phyloP scores from a whole-genome alignment of 257 asterid species.

The Paraleonurus japonicus region DNA sequence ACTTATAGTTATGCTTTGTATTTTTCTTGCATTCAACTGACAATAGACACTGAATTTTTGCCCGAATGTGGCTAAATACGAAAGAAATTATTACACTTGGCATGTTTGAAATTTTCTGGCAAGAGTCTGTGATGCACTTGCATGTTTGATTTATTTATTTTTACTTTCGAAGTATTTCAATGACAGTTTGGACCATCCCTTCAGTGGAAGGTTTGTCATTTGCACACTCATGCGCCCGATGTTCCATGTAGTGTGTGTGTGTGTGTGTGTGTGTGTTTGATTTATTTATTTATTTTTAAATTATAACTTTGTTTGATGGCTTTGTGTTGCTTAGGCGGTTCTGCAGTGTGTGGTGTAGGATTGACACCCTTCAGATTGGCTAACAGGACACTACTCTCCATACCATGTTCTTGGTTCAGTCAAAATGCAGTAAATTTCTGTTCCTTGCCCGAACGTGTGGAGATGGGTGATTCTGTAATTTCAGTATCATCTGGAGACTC shows the following conservation, averaged over 20 bases:
- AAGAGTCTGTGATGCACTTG: not conserved
- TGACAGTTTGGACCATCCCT: not conserved
- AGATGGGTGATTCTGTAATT: slow-evolving; percentile 32
- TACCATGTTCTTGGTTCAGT: slow-evolving; percentile 17
- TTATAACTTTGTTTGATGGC: slow-evolving; percentile 8
- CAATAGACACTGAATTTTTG: not conserved
- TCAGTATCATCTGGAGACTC: slow-evolving; percentile 23
- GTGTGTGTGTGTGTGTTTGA: not conserved
- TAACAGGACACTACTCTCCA: slow-evolving; percentile 16
- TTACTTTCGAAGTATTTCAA: not conserved
- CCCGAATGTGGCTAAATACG: not conserved
- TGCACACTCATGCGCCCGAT: not conserved
- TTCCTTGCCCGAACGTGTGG: slow-evolving; percentile 35
- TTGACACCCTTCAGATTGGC: slow-evolving; percentile 23
- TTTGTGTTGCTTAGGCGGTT: slow-evolving; percentile 34
- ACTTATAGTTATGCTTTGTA: not conserved
- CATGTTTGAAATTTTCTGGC: not conserved
- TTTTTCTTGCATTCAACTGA: slow-evolving; percentile 7
- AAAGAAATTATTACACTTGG: not conserved
- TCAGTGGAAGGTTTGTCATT: not conserved
- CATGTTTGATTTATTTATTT: slow-evolving; percentile 1
- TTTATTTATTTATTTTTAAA: not conserved
- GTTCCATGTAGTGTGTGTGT: not conserved
- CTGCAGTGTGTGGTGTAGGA: slow-evolving; percentile 21
- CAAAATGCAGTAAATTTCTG: slow-evolving; percentile 38